A percentile compares a stretch with the other conserved stretches of the same genome.
phyloP scores from a whole-genome alignment of 176 grass and related monocot species.

The Paspalum vaginatum region DNA sequence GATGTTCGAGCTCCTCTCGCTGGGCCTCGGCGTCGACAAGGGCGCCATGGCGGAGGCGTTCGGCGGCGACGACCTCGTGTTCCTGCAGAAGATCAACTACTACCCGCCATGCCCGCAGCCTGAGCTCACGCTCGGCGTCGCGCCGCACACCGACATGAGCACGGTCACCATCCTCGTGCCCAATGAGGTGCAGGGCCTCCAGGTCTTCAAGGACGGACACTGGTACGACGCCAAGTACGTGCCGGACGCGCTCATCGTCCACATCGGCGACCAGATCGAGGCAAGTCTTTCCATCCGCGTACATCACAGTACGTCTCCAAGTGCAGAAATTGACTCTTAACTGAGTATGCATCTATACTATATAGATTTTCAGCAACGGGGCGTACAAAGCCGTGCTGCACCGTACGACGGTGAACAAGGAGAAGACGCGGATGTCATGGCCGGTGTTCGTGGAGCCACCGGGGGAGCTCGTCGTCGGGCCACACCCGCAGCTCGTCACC shows the following conservation, averaged over 20 bases:
- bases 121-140: conserved; percentile 67
- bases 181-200: conserved; percentile 77
- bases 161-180: conserved; percentile 71
- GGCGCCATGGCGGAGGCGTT: conserved; percentile 46
- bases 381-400: conserved; percentile 82
- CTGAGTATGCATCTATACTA: too few species aligned
- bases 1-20: conserved; percentile 59
- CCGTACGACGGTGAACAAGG: conserved; percentile 62
- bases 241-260: conserved; percentile 64
- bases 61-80: conserved; percentile 52
- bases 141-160: conserved; percentile 80
- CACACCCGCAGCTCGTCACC: conserved; percentile 56
- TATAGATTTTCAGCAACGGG: conserved; percentile 90
- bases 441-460: conserved; percentile 73
- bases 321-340: neutral
- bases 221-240: conserved; percentile 69
- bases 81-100: conserved; percentile 83
- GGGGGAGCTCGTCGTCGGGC: conserved; percentile 52
- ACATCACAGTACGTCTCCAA: too few species aligned
- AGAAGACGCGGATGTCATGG: conserved; percentile 81
- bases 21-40: conserved; percentile 43
- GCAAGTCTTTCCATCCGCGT: conserved; percentile 12
- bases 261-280: conserved; percentile 86
- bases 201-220: conserved; percentile 59
- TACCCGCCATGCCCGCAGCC: conserved; percentile 78